Evolutionary conservation across 345 rosid genomes (phyloP), one percentile per base, ranked within the genome.

Genomic region (Hibiscus syriacus): DNA sequence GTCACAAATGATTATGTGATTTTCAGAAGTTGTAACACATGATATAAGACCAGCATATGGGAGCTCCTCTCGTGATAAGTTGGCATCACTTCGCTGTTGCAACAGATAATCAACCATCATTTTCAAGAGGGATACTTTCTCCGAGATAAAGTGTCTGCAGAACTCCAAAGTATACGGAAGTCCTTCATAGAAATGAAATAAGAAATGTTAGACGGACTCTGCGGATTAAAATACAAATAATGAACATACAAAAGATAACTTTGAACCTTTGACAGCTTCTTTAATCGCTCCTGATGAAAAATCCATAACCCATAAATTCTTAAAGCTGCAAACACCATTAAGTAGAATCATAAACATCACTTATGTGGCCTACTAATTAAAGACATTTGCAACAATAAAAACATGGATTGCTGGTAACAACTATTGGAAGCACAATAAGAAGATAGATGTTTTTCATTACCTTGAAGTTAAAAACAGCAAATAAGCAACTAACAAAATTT

Each of bases 241-340:
- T 19, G 72, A 50, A 43, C 52, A n/a, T 53, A 55, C 39, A 62
- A 70, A 36, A 71, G 48, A 48, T 26, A 69, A 73, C 68, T 56
- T 65, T 68, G 74, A 75, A 91, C 99, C 99, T 87, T 72, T 77
- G 30, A 86, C 75, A 61, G 73, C 77, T 75, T 89, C 90, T 82
- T 79, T 81, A 36, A 85, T 80, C 74, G 85, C 77, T 74, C 97
- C 92, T 29, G 85, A 83, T 66, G 82, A 78, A 69, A 75, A 70
- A 80, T 94, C 88, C 74, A 91, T 64, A 29, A 84, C 77, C 99
- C 99, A 94, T 45, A 86, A 70, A 73, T 78, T 77, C 20, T 90
- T 82, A 74, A 91, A 91, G 80, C 99, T 91, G 92, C 70, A 74
- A 83, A 70, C 72, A 32, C 69, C 6, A 7, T 46, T 30, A 49